Evolutionary conservation across 192 early-diverging fungal species (phyloP), one percentile per base, ranked within the genome.

Genomic region (Coemansia sp.): DNA sequence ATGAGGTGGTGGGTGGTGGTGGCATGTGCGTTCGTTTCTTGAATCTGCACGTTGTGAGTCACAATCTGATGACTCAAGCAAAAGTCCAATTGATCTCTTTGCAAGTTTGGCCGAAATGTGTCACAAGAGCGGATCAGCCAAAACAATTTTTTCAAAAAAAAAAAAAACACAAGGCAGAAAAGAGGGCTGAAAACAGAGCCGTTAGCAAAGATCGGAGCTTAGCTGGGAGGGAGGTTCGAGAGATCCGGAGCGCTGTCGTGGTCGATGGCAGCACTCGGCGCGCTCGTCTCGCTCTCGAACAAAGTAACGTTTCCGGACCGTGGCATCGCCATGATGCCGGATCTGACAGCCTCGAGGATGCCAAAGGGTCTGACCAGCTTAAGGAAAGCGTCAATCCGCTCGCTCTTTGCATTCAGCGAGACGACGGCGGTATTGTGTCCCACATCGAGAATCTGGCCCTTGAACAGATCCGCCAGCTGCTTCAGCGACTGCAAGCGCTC

Each of bases 281-380:
- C 85, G 36, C 71, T 83, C 60, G 87, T 86, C 62, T 93, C 90
- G 68, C 88, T 77, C 62, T 90, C 89, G 65, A 90, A 85, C 70
- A 89, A 68, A 55, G 91, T 92, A 63, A 89, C 90, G 44, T 95
- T 88, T 45, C 92, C 91, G 36, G 91, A 92, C 24, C 97, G 89
- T 30, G 95, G 94, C 92, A 99, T 96, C 33, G 95, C 95, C 97
- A 99, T 99, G 68, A 92, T 85, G 69, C 96, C 96, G 41, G 92
- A 94, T 68, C 97, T 87, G 24, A 94, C 90, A 6, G 91, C 94
- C 76, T 99, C 97, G 61, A 99, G 84, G 64, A 99, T 92, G 36
- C 97, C 97, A 72, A 93, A 98, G 12, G 97, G 97, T 65, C 93
- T 92, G 63, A 95, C 85, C 16, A 99, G 86, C 73, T 94, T 93